Conservation (phyloP, 805 yeast species). For the Kazachstania viticola region DNA sequence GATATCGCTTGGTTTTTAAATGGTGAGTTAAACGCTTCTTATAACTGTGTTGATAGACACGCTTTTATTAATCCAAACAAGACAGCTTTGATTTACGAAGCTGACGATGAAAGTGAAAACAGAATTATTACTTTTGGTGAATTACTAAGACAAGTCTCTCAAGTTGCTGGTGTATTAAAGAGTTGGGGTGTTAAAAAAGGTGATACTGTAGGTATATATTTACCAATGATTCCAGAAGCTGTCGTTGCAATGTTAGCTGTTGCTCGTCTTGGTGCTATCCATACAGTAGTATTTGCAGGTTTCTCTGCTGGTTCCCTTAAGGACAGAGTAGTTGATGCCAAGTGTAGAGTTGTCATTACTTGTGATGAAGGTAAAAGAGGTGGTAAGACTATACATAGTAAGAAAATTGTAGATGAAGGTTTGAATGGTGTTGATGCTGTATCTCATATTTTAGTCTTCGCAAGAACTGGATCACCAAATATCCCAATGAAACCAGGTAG, state of each 20-base stretch:
- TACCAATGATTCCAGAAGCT: constrained; percentile 98
- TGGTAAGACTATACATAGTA: constrained; percentile 84
- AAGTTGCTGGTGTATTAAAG: constrained; percentile 73
- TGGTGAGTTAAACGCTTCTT: constrained; percentile 86
- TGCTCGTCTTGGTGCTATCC: constrained; percentile 89
- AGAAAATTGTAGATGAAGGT: constrained; percentile 92
- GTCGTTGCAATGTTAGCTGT: constrained; percentile 88
- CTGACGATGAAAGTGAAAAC: constrained; percentile 75
- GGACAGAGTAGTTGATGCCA: constrained; percentile 85
- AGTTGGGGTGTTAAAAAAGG: constrained; percentile 87
- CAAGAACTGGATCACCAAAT: constrained; percentile 70
- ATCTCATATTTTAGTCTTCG: constrained; percentile 72
- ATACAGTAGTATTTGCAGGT: constrained; percentile 94
- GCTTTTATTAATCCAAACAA: constrained; percentile 81
- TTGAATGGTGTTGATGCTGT: constrained; percentile 61
- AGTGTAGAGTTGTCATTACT: constrained; percentile 77
- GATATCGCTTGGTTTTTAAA: constrained; percentile 90
- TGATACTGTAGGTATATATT: constrained; percentile 90
- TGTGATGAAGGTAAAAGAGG: constrained; percentile 95
- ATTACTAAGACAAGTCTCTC: constrained; percentile 71
- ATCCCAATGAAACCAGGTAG: constrained; percentile 69
- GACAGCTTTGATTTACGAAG: constrained; percentile 80
- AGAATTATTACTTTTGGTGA: constrained; percentile 74
- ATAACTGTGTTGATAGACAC: constrained; percentile 92
- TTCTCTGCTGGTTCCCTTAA: constrained; percentile 85